Evolutionary conservation across 495 filamentous ascomycete genomes (phyloP).

Genomic region (Jackrogersella multiformis): DNA sequence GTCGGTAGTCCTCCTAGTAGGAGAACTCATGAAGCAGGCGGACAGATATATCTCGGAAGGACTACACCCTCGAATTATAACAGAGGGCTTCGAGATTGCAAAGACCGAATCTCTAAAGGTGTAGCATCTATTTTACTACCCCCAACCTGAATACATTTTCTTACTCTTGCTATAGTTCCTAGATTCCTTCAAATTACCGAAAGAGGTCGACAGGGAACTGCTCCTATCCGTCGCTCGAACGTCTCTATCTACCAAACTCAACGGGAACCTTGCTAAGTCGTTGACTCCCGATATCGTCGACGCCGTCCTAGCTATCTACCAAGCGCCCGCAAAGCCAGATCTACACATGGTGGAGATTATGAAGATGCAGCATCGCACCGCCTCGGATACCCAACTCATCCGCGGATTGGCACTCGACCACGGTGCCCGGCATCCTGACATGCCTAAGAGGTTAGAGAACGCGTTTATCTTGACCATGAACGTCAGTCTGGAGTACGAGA

Average conservation of each 20-base stretch:
- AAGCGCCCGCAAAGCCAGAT: conserved; percentile 89
- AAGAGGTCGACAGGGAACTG: conserved; percentile 90
- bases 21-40: conserved; percentile 97
- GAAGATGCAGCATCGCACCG: conserved; percentile 99
- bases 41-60: conserved; percentile 94
- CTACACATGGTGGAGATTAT: conserved; percentile 99
- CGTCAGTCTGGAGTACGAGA: conserved; percentile 97
- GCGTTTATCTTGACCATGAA: conserved; percentile 95
- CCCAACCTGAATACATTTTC: neutral
- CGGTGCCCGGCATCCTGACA: conserved; percentile 95
- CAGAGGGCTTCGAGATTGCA: conserved; percentile 96
- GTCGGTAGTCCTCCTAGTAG: conserved; percentile 92
- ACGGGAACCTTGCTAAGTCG: conserved; percentile 84
- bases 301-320: conserved; percentile 92
- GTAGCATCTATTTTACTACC: conserved; percentile 7
- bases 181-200: conserved; percentile 88
- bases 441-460: conserved; percentile 96
- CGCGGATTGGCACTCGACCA: conserved; percentile 93
- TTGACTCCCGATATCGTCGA: conserved; percentile 95
- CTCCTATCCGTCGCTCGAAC: conserved; percentile 93
- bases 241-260: conserved; percentile 93
- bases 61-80: conserved; percentile 94
- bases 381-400: conserved; percentile 95
- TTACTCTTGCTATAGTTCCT: conserved; percentile 73
- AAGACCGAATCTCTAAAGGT: conserved; percentile 94